Base-by-base conservation (phyloP, 2,329 filamentous ascomycete species). In the Zymoseptoria brevis region DNA sequence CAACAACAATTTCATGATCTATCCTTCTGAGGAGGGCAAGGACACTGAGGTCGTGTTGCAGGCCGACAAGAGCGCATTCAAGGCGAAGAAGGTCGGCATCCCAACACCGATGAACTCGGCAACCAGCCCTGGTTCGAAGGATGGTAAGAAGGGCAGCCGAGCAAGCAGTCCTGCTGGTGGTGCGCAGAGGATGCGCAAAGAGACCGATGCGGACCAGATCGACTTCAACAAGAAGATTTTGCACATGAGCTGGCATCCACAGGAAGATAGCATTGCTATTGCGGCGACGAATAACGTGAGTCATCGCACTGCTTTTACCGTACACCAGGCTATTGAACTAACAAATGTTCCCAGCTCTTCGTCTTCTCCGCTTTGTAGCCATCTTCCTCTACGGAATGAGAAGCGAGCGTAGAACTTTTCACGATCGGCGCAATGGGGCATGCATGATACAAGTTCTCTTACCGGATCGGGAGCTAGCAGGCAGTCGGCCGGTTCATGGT, bases 1-100 rank as follows among this genome's bases (percentile, higher is more conserved):
- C 81, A 99, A 99, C 83, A 99, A 99, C 80, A 99, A 99, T 79
- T 97, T 99, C 81, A 99, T 99, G 94, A 99, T 99, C 72, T 99
- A 97, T 75, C 94, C 94, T 4, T 94, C 92, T 24, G 93, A 97
- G 70, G 89, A 92, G 6, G 90, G 93, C 66, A 95, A 95, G 78
- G 94, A 99, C 73, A 93, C 93, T 2, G 94, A 99, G 75, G 92
- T 99, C 53, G 94, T 99, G 53, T 80, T 99, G 59, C 94, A 99
- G 75, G 94, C 94, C 48, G 94, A 99, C 75, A 99, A 99, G 80
- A 96, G 91, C 58, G 94, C 94, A 9, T 99, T 99, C 85, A 99
- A 99, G 79, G 94, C 94, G 41, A 99, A 99, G 86, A 99, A 97
- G 81, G 93, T 99, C 65, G 94, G 94, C 63, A 90, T 99, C 55